Evolutionary conservation across 495 filamentous ascomycete species (phyloP).

Genomic region (Penicillium pulvis): DNA sequence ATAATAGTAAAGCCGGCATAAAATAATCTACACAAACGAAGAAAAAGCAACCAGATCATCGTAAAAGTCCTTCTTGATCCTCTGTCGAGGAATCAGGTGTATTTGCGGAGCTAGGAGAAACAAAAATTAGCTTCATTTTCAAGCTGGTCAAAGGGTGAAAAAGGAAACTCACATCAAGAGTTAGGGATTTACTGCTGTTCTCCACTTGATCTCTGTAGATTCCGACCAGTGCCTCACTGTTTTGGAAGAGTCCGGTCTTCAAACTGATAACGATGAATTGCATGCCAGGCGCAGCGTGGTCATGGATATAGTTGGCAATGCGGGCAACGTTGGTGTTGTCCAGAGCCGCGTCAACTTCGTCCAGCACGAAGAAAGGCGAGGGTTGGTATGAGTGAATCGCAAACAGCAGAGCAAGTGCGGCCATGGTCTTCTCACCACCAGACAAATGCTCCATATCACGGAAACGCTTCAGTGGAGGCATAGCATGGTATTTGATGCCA

Average conservation of each 20-base stretch:
- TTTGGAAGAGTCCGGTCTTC: conserved; percentile 92
- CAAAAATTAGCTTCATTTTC: conserved; percentile 7
- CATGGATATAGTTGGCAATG: conserved; percentile 91
- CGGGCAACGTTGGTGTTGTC: conserved; percentile 96
- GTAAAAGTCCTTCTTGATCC: conserved; percentile 17
- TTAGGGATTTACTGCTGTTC: conserved; percentile 85
- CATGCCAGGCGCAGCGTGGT: conserved; percentile 94
- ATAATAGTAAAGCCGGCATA: conserved; percentile 11
- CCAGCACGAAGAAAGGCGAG: conserved; percentile 94
- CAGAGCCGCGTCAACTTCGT: conserved; percentile 96
- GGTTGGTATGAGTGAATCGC: conserved; percentile 95
- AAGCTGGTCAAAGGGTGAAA: background rate
- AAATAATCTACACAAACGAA: conserved; percentile 34
- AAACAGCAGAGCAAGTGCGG: conserved; percentile 90
- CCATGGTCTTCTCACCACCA: conserved; percentile 99
- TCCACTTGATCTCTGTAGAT: conserved; percentile 93
- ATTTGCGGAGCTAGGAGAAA: conserved; percentile 45
- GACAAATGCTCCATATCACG: conserved; percentile 98
- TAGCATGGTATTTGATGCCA: conserved; percentile 97
- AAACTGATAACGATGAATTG: conserved; percentile 98
- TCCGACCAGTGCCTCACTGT: conserved; percentile 89
- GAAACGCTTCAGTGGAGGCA: conserved; percentile 98
- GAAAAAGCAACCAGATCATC: conserved; percentile 21
- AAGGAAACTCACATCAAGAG: conserved; percentile 80
- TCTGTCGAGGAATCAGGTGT: conserved; percentile 32